Percentiles rank a stretch among this genome's conserved stretches.
Evolutionary conservation across 169 alveolate genomes (phyloP).

Genomic region (Cryptosporidium felis): DNA sequence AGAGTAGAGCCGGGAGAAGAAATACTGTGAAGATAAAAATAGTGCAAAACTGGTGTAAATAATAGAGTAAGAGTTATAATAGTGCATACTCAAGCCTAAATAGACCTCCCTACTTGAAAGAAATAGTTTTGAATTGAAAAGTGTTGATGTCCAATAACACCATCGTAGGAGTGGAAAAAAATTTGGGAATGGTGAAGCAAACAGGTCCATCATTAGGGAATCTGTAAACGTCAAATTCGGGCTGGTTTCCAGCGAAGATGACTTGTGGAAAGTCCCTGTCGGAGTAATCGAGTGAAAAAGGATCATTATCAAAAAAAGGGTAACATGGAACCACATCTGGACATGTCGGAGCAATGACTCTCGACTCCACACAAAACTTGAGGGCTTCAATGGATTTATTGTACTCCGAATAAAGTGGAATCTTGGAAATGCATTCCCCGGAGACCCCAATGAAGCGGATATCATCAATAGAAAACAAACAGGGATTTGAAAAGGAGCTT

Average conservation of each 20-base stretch:
- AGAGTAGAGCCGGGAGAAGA: not conserved
- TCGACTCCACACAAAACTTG: slow-evolving; percentile 39
- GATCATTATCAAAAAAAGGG: slow-evolving; percentile 52
- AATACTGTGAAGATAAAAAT: too few relatives aligned
- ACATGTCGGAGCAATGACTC: slow-evolving; percentile 56
- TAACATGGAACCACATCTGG: slow-evolving; percentile 49
- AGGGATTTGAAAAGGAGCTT: slow-evolving; percentile 38
- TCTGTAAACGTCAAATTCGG: slow-evolving; percentile 32
- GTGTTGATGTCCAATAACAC: slow-evolving; percentile 56
- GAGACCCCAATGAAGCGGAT: slow-evolving; percentile 30
- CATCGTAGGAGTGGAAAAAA: not conserved
- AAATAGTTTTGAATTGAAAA: slow-evolving; percentile 24
- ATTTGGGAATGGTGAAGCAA: slow-evolving; percentile 61
- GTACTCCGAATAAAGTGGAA: slow-evolving; percentile 15
- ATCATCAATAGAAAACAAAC: slow-evolving; percentile 17
- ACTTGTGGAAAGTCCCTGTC: slow-evolving; percentile 48
- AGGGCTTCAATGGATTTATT: slow-evolving; percentile 44
- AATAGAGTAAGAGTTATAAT: not conserved
- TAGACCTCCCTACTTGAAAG: too few relatives aligned
- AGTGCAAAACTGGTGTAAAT: not conserved
- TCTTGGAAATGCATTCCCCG: slow-evolving; percentile 24
- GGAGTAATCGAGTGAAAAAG: slow-evolving; percentile 7
- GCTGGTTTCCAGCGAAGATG: slow-evolving; percentile 53
- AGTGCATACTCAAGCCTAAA: too few relatives aligned
- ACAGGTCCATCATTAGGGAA: slow-evolving; percentile 67